Evolutionary conservation across 441 rosid genomes (phyloP).

Genomic region (Euphorbia schlechtendalii): DNA sequence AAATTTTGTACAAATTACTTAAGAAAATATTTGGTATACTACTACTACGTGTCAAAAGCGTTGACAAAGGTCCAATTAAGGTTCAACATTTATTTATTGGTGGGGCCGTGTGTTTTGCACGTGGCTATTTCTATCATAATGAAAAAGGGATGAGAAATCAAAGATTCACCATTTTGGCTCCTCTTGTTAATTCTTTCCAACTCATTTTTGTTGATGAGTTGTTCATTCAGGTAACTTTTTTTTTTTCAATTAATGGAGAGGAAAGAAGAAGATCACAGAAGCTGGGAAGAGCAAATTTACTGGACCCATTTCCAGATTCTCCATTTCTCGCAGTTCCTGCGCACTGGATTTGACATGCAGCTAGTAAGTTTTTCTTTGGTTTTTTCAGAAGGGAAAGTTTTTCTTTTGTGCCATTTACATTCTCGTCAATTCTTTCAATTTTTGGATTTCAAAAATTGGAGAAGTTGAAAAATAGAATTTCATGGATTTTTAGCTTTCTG

Average conservation of each 20-base stretch:
- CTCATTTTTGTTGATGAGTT: not conserved
- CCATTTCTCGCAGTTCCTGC: constrained; percentile 53
- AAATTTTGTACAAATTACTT: too few relatives aligned
- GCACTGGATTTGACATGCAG: constrained; percentile 37
- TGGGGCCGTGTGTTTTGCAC: too few relatives aligned
- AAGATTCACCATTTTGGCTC: too few relatives aligned
- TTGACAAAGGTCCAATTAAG: too few relatives aligned
- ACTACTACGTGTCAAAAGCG: too few relatives aligned
- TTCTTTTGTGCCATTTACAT: too few relatives aligned
- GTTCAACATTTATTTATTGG: too few relatives aligned
- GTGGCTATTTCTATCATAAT: too few relatives aligned
- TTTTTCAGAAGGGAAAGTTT: not conserved
- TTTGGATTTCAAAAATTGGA: not conserved
- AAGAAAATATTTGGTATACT: too few relatives aligned
- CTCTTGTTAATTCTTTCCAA: too few relatives aligned
- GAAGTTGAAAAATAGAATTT: not conserved
- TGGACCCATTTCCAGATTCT: constrained; percentile 60
- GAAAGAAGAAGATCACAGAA: constrained; percentile 40
- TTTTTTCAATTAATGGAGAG: constrained; percentile 15
- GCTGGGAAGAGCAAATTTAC: constrained; percentile 63
- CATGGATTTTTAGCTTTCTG: not conserved
- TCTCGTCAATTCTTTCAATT: not conserved
- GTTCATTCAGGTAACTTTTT: not conserved
- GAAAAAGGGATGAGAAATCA: too few relatives aligned
- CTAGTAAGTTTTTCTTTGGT: constrained; percentile 35